Evolutionary conservation across 2,329 filamentous ascomycete genomes (phyloP).

Genomic region (Pseudogymnoascus sp.): DNA sequence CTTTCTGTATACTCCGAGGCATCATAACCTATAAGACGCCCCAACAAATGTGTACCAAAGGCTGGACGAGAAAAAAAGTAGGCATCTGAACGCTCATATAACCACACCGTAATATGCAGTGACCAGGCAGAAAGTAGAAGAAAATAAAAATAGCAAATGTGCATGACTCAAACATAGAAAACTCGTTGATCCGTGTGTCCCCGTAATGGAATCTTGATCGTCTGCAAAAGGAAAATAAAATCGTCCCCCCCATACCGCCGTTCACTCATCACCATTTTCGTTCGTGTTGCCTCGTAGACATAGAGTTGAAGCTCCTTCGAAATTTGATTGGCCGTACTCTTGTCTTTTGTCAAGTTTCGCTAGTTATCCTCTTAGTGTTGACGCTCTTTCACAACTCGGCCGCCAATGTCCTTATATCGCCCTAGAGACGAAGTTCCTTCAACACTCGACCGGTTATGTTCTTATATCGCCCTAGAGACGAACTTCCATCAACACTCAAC

Average conservation of each 20-base stretch:
- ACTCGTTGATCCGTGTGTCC: constrained; percentile 1
- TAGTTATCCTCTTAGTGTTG: constrained; percentile 92
- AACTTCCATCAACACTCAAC: constrained; percentile 82
- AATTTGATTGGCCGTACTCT: constrained; percentile 89
- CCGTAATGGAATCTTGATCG: neutral
- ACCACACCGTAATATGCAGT: constrained; percentile 5
- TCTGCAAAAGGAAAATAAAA: neutral
- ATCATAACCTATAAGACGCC: constrained; percentile 7
- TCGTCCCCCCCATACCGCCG: neutral
- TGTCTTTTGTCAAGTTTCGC: constrained; percentile 97
- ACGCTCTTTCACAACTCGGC: constrained; percentile 82
- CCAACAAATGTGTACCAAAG: constrained; percentile 6
- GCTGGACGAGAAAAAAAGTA: constrained; percentile 3
- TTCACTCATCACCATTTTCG: neutral
- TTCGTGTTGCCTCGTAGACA: neutral
- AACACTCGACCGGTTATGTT: constrained; percentile 96
- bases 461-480: constrained; percentile 97
- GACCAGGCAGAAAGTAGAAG: constrained; percentile 4
- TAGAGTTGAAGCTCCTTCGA: neutral
- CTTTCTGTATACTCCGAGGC: constrained; percentile 7
- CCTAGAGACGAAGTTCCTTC: constrained; percentile 74
- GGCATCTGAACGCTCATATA: constrained; percentile 5
- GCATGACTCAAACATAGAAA: constrained; percentile 5
- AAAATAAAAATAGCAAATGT: constrained; percentile 3
- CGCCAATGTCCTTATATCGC: constrained; percentile 98